Evolutionary conservation across 257 asterid genomes (phyloP).

Genomic region (Echites panduratus): DNA sequence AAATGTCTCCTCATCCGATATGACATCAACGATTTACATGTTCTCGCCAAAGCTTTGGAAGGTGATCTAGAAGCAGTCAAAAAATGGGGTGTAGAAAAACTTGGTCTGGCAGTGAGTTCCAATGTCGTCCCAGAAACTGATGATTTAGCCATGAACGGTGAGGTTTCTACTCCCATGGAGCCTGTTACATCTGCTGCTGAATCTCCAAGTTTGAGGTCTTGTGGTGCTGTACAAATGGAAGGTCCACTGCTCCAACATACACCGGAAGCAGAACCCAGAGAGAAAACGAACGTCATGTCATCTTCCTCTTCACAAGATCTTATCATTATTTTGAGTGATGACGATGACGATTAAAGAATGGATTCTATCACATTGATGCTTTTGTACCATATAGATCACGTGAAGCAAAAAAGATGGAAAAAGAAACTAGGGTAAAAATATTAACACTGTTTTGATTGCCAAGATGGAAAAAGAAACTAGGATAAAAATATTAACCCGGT

Average conservation of each 20-base stretch:
- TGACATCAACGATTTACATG: conserved; percentile 34
- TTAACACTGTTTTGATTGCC: neutral
- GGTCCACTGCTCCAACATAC: neutral
- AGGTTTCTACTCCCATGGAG: conserved; percentile 4
- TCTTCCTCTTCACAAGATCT: conserved; percentile 7
- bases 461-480: neutral
- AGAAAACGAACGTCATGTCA: neutral
- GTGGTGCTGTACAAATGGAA: neutral
- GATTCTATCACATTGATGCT: neutral
- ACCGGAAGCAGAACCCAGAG: neutral
- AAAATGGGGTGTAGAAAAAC: conserved; percentile 37
- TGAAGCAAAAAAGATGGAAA: neutral
- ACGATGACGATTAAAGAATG: conserved; percentile 4
- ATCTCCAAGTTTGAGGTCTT: conserved; percentile 1
- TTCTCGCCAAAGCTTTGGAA: conserved; percentile 66
- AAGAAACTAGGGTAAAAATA: neutral
- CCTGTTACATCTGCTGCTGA: conserved; percentile 1
- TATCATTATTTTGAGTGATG: conserved; percentile 30
- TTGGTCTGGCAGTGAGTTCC: conserved; percentile 22
- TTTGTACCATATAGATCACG: neutral
- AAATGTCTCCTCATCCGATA: conserved; percentile 42
- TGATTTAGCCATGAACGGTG: neutral
- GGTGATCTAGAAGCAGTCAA: conserved; percentile 39
- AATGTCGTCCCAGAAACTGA: conserved; percentile 5
- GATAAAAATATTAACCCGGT: neutral